Conservation (phyloP, 805 yeast species). For the Lipomyces yamadae region DNA sequence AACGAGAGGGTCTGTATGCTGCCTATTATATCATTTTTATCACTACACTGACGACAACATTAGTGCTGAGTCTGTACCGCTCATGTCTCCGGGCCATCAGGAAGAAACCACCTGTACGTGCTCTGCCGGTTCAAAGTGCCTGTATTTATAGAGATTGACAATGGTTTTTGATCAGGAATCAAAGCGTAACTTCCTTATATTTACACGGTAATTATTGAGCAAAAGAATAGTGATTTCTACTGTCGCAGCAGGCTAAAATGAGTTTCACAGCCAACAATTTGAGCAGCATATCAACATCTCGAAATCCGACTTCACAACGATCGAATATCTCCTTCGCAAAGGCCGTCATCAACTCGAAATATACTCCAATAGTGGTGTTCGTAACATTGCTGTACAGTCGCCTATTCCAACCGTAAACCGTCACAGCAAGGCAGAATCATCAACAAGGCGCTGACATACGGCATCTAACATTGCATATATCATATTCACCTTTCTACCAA, state of each 20-base stretch:
- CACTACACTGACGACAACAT: neutral
- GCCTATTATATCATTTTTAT: neutral
- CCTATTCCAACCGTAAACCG: neutral
- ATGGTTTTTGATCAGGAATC: conserved; percentile 41
- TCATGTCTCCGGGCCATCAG: conserved; percentile 53
- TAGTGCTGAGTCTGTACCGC: conserved; percentile 55
- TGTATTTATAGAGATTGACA: neutral
- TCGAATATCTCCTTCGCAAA: conserved; percentile 79
- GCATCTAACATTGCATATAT: neutral
- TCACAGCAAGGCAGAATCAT: neutral
- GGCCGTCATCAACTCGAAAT: conserved; percentile 76
- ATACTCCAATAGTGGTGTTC: conserved; percentile 71
- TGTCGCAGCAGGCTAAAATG: neutral
- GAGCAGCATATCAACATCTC: conserved; percentile 58
- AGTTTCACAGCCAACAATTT: conserved; percentile 56
- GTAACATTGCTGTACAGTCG: conserved; percentile 55
- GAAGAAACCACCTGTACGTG: conserved; percentile 52
- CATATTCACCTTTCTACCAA: neutral
- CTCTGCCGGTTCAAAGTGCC: neutral
- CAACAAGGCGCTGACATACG: neutral
- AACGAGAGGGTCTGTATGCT: conserved; percentile 48
- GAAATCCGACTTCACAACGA: conserved; percentile 79
- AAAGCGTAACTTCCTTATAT: conserved; percentile 53
- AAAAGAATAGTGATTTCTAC: no score
- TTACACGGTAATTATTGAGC: conserved; percentile 47